Percentiles rank a stretch among this genome's conserved stretches.
These are phyloP conservation scores for Lodderomyces pseudojiufengensis DNA, from an alignment of 1,139 yeast genomes.

Conservation along the genomic window DNA sequence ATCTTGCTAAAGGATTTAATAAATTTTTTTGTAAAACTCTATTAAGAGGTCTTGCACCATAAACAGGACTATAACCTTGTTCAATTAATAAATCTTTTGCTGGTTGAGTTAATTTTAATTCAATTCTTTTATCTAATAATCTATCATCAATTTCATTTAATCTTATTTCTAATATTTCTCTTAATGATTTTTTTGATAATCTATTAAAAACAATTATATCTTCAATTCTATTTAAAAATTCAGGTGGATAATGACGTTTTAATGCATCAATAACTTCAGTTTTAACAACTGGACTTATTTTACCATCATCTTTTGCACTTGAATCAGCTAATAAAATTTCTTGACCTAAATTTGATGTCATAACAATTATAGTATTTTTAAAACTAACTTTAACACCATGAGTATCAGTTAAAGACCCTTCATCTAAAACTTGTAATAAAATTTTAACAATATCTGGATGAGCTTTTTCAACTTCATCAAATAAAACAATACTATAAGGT, in stretches of 20 bases:
- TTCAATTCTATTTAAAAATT: slow-evolving; percentile 88
- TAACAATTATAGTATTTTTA: slow-evolving; percentile 90
- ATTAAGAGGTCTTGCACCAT: slow-evolving; percentile 96
- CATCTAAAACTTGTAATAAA: slow-evolving; percentile 87
- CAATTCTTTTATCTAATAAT: slow-evolving; percentile 74
- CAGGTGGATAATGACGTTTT: slow-evolving; percentile 81
- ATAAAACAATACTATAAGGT: slow-evolving; percentile 87
- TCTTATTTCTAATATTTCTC: slow-evolving; percentile 79
- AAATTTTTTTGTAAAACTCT: slow-evolving; percentile 78
- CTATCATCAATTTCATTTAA: slow-evolving; percentile 76
- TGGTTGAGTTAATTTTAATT: slow-evolving; percentile 50
- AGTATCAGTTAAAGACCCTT: slow-evolving; percentile 89
- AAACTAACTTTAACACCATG: slow-evolving; percentile 94
- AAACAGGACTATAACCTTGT: slow-evolving; percentile 83
- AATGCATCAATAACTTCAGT: slow-evolving; percentile 60
- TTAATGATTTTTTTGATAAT: slow-evolving; percentile 67
- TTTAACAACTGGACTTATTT: slow-evolving; percentile 49
- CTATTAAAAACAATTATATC: slow-evolving; percentile 89
- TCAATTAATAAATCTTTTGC: slow-evolving; percentile 78
- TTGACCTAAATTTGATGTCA: slow-evolving; percentile 97
- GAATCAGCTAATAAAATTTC: slow-evolving; percentile 70
- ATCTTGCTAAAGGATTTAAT: slow-evolving; percentile 81
- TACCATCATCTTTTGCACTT: slow-evolving; percentile 40
- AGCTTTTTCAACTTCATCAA: slow-evolving; percentile 96
- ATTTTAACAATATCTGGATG: slow-evolving; percentile 91